phyloP scores from a whole-genome alignment of 1,139 yeast genomes.

The Hyphopichia fennica region DNA sequence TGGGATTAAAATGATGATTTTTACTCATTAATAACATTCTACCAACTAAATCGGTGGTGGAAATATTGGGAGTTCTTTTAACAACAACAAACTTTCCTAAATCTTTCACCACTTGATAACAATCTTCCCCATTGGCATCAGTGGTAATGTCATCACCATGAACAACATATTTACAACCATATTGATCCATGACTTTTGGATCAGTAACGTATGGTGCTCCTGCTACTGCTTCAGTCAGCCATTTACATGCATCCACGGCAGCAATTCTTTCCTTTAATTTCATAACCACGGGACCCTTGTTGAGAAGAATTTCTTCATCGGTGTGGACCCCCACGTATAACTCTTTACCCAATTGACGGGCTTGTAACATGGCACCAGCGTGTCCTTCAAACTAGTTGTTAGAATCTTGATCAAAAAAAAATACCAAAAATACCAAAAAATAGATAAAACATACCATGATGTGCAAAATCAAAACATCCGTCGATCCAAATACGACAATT shows the following conservation, averaged over 20 bases:
- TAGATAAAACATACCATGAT: slow-evolving; percentile 64
- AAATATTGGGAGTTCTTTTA: slow-evolving; percentile 88
- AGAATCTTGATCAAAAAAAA: neutral
- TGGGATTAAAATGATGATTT: slow-evolving; percentile 52
- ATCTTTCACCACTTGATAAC: slow-evolving; percentile 82
- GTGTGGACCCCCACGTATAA: slow-evolving; percentile 87
- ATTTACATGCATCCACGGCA: slow-evolving; percentile 87
- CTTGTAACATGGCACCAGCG: slow-evolving; percentile 95
- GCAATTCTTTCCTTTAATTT: slow-evolving; percentile 69
- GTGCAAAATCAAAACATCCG: slow-evolving; percentile 97
- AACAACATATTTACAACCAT: slow-evolving; percentile 82
- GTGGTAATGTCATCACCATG: slow-evolving; percentile 98
- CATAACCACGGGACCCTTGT: slow-evolving; percentile 97
- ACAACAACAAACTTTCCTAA: slow-evolving; percentile 86
- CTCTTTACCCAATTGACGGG: slow-evolving; percentile 74
- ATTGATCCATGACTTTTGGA: slow-evolving; percentile 71
- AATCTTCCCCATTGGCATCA: slow-evolving; percentile 92
- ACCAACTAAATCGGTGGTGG: slow-evolving; percentile 95
- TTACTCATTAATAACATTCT: slow-evolving; percentile 70
- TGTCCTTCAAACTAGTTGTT: slow-evolving; percentile 54
- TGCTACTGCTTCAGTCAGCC: slow-evolving; percentile 75
- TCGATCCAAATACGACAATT: slow-evolving; percentile 77
- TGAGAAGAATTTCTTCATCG: slow-evolving; percentile 76
- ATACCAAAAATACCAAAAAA: too few relatives aligned
- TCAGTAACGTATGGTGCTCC: slow-evolving; percentile 96